Base-by-base conservation (phyloP, 139 green algal genomes). In the Edaphochlamys debaryana region DNA sequence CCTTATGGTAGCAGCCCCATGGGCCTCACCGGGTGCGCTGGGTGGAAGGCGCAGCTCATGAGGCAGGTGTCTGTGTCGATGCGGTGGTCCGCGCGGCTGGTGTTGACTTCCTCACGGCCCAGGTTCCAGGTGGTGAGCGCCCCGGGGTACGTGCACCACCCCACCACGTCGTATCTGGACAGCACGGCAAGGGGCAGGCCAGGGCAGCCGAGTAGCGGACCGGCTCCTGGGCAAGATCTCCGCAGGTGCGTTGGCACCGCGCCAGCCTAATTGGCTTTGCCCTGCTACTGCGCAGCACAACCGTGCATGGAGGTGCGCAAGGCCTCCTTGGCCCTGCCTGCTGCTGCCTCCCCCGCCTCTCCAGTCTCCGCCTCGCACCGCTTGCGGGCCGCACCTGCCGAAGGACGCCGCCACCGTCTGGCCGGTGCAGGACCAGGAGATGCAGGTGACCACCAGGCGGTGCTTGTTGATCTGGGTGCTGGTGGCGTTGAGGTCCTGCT, bases 111-210 rank as follows among this genome's bases (percentile, higher is more conserved):
- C 38, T 89, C 62, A 1, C 89, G 78, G 3, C 75, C 88, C 52
- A 95, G 87, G 85, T 95, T 94, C 92, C 92, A 95, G 19, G 85
- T 90, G 36, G 66, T 81, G 52, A 95, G 70, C 22, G 73, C 80
- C 20, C 92, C 92, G 11, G 89, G 87, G 32, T 87, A 58, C 1
- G 63, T 79, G 66, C 90, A 94, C 92, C 92, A 95, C 38, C 92
- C 92, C 41, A 67, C 67, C 29, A 94, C 82, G 80, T 94, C 91
- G 78, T 92, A 93, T 69, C 91, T 90, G 70, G 64, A 25, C 34
- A 36, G 13, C 63, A n/a, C 23, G 11, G 60, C 38, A 36, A n/a
- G n/a, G n/a, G n/a, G n/a, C n/a, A n/a, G n/a, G n/a, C n/a, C n/a
- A n/a, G n/a, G n/a, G n/a, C n/a, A n/a, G n/a, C n/a, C n/a, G n/a